Conservation (phyloP, 805 yeast species). For the Tetrapisispora namnaoensis region DNA sequence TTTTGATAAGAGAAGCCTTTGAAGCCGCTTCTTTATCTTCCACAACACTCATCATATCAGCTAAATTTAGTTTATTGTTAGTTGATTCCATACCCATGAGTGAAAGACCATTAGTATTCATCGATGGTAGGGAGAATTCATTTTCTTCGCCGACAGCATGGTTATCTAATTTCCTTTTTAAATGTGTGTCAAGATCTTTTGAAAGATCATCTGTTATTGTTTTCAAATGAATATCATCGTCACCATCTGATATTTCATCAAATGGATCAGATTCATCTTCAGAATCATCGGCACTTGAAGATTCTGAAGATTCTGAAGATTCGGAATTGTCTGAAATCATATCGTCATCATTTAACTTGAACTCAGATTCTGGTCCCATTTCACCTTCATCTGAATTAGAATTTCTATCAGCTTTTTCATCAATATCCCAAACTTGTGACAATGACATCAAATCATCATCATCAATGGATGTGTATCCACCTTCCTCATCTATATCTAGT, state of each 20-base stretch:
- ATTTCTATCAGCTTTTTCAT: conserved; percentile 33
- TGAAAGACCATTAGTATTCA: conserved; percentile 5
- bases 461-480: conserved; percentile 64
- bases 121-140: conserved; percentile 58
- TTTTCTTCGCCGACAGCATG: conserved; percentile 52
- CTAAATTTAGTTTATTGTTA: conserved; percentile 42
- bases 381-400: conserved; percentile 2
- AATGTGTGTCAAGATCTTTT: conserved; percentile 26
- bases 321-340: conserved; percentile 5
- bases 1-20: conserved; percentile 38
- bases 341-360: conserved; percentile 17
- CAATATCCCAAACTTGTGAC: conserved; percentile 86
- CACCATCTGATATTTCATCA: conserved; percentile 36
- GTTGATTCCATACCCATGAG: background rate
- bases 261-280: conserved; percentile 24
- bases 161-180: conserved; percentile 40
- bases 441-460: conserved; percentile 65
- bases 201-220: conserved; percentile 36
- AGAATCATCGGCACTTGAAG: conserved; percentile 6
- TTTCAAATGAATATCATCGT: conserved; percentile 43
- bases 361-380: conserved; percentile 6
- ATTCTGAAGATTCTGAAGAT: conserved; percentile 5
- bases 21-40: conserved; percentile 40
- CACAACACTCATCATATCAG: conserved; percentile 66
- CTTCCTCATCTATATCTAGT: conserved; percentile 36